Evolutionary conservation across 495 filamentous ascomycete genomes (phyloP).

Genomic region (Hypomontagnella monticulosa): DNA sequence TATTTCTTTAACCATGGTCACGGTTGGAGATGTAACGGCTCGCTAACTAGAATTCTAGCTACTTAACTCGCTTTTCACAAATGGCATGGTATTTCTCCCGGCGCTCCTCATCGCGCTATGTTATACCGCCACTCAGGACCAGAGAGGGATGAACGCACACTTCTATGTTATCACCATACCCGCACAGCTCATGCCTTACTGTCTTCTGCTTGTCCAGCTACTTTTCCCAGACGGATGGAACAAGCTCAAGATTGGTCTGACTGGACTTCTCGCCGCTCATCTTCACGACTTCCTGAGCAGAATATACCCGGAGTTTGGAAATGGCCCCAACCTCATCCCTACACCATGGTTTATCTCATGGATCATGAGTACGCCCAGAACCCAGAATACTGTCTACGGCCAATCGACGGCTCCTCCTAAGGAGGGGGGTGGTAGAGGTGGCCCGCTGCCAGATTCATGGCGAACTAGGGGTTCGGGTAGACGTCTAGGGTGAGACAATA

Average conservation of each 20-base stretch:
- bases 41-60: constrained; percentile 51
- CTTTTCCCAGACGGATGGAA: constrained; percentile 61
- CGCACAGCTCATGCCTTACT: constrained; percentile 77
- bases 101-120: constrained; percentile 79
- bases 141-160: constrained; percentile 71
- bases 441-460: constrained; percentile 68
- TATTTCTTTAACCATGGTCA: constrained; percentile 1
- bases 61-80: constrained; percentile 60
- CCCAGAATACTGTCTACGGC: constrained; percentile 65
- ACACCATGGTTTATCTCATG: constrained; percentile 74
- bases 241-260: constrained; percentile 64
- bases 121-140: constrained; percentile 85
- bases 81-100: constrained; percentile 63
- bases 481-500: constrained; percentile 64
- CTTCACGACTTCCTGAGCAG: constrained; percentile 85
- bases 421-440: constrained; percentile 50
- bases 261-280: constrained; percentile 83
- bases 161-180: constrained; percentile 83
- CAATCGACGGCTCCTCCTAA: constrained; percentile 58
- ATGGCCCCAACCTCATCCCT: constrained; percentile 73
- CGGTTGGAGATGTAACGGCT: constrained; percentile 9
- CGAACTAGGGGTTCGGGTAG: constrained; percentile 71
- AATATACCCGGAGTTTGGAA: constrained; percentile 84
- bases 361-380: constrained; percentile 63
- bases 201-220: constrained; percentile 75